phyloP scores from a whole-genome alignment of 1,139 yeast species.

The Saccharomycopsis hybrid region DNA sequence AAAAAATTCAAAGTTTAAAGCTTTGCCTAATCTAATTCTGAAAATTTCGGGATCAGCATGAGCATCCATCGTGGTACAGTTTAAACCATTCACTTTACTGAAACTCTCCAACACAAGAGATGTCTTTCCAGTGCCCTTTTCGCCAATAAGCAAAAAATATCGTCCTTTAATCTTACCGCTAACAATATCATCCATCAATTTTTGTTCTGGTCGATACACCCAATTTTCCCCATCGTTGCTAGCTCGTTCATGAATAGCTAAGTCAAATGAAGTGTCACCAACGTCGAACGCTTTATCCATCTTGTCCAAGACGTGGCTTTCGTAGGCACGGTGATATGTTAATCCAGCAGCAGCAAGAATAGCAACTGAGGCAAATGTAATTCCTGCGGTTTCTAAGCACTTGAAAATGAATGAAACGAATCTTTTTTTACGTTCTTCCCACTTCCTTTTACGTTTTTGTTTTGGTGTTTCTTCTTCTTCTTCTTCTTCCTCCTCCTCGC shows the following conservation, averaged over 20 bases:
- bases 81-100: constrained; percentile 54
- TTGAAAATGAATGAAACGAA: constrained; percentile 29
- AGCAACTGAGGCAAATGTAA: constrained; percentile 67
- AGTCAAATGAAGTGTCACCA: constrained; percentile 62
- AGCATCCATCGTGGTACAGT: constrained; percentile 72
- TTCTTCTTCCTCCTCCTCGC: constrained; percentile 22
- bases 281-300: constrained; percentile 62
- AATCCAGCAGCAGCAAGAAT: constrained; percentile 70
- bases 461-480: constrained; percentile 21
- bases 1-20: constrained; percentile 64
- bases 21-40: constrained; percentile 68
- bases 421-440: constrained; percentile 2
- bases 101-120: constrained; percentile 67
- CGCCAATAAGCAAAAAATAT: constrained; percentile 70
- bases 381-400: constrained; percentile 65
- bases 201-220: constrained; percentile 70
- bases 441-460: constrained; percentile 10
- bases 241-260: constrained; percentile 41
- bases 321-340: constrained; percentile 59
- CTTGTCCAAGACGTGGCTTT: constrained; percentile 52
- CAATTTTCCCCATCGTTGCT: constrained; percentile 35
- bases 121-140: constrained; percentile 83
- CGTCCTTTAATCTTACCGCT: constrained; percentile 59
- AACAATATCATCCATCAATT: constrained; percentile 56
- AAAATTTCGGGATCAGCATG: constrained; percentile 85